Evolutionary conservation across 2,329 filamentous ascomycete species (phyloP), one percentile per base, ranked within the genome.

Genomic region (Colletotrichum sp.): DNA sequence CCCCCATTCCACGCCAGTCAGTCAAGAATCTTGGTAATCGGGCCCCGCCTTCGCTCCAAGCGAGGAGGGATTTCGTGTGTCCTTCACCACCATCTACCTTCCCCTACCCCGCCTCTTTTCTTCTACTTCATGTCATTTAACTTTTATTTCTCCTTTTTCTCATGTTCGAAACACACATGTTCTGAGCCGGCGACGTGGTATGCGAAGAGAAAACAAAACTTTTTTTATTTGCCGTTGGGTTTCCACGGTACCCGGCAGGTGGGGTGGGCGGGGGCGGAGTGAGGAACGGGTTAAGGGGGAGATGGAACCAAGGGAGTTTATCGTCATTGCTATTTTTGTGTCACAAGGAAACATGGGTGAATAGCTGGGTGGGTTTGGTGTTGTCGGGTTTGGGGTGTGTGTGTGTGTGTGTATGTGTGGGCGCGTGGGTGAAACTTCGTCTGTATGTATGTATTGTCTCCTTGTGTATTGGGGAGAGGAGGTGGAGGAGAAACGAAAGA

Each of bases 111-210:
- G 44, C 72, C 60, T 69, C 78, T 72, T 15, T 67, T 77, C 78
- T 79, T 75, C 68, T 78, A 76, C 72, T 77, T 74, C 62, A 71
- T 69, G 71, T 79, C 70, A 69, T 72, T 74, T 75, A 77, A 30
- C 63, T 63, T 63, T 32, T 16, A 24, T 34, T 52, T 26, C 55
- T 24, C 30, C 9, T 28, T 26, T 63, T 64, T 71, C 73, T 62
- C 34, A 57, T 55, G 32, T 30, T 16, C 24, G 24, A 55, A 65
- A 30, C 44, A 36, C 44, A 49, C 44, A 13, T 52, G 72, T 32
- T 67, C 21, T 57, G 62, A 52, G 69, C 69, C 21, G 55, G 69
- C 68, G 62, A 32, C 60, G 68, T 18, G 52, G 62, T 26, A 52
- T 44, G 49, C 49, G 18, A 44, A 32, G 21, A 21, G 55, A 63